phyloP scores from a whole-genome alignment of 768 basidiomycete genomes.

The Tulasnella sp. region DNA sequence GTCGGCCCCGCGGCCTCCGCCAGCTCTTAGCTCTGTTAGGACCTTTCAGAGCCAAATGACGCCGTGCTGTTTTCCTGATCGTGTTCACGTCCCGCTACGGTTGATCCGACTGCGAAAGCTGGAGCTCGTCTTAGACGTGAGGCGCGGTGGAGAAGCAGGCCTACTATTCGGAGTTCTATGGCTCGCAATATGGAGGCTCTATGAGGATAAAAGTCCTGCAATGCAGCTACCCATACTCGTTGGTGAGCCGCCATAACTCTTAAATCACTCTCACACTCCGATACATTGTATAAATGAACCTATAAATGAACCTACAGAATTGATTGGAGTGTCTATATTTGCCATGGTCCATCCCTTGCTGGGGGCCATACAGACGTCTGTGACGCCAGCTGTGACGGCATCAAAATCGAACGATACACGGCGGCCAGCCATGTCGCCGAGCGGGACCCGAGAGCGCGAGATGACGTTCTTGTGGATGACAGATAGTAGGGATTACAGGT shows the following conservation, averaged over 20 bases:
- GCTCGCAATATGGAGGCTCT: constrained; percentile 43
- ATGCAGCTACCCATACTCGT: constrained; percentile 46
- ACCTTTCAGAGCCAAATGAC: too few species aligned
- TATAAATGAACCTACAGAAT: constrained; percentile 34
- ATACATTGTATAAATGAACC: neutral
- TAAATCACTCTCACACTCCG: neutral
- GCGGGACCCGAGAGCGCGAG: constrained; percentile 42
- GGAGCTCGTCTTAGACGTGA: constrained; percentile 48
- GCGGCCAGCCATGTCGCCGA: constrained; percentile 11
- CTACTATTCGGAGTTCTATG: constrained; percentile 55
- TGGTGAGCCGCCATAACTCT: neutral
- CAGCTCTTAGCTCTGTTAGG: too few species aligned
- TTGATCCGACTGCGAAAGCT: neutral
- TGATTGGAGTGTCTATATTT: constrained; percentile 42
- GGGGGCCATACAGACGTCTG: constrained; percentile 7
- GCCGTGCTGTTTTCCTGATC: neutral
- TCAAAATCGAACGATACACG: neutral
- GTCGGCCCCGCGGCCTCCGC: too few species aligned
- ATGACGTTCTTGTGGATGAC: constrained; percentile 64
- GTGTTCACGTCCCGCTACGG: neutral
- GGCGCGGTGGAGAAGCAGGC: constrained; percentile 52
- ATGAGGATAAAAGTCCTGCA: constrained; percentile 27
- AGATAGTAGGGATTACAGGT: constrained; percentile 81
- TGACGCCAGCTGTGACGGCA: neutral
- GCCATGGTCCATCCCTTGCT: constrained; percentile 42